Base-by-base conservation (phyloP, 2,329 filamentous ascomycete species). In the Emergomyces orientalis region DNA sequence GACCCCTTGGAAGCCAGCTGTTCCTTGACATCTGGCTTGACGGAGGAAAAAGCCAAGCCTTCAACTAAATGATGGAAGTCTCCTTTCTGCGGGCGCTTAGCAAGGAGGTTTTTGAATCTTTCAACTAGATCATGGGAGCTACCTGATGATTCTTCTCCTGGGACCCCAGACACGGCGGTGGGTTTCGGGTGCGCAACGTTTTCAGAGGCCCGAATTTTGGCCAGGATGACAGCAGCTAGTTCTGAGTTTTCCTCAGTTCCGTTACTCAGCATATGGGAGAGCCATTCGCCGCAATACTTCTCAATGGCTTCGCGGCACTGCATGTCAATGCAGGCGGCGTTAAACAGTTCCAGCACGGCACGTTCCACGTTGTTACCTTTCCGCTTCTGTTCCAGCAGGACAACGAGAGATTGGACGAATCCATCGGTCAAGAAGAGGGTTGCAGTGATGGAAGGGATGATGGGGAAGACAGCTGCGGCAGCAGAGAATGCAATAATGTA, bases 401-500 rank as follows among this genome's bases (percentile, higher is more conserved):
- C 85, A 19, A 88, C 87, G 7, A 97, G 82, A 62, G 85, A 88
- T 63, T 86, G 81, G 55, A 97, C 80, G 70, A 99, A 97, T 2
- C 90, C 90, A 67, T 96, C 90, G 43, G 87, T 91, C 63, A 97
- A 83, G 73, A 99, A 97, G 45, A 97, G 80, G 64, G 86, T 81
- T 2, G 90, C 82, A 1, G 88, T 90, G 52, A 90, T 83, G 62
- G 87, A 84, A 2, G 91, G 88, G 2, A 90, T 86, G 60, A 99
- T 84, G 1, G 94, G 92, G 72, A 99, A 99, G 9, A 95, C 85
- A 27, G 87, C 86, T 1, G 91, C 86, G 6, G 91, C 91, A n/a
- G 92, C 91, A 61, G 92, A 97, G 74, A 97, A 97, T 6, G 92
- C 92, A 59, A 94, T 82, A 62, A 96, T 90, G 67, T 95, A 85